A percentile compares a stretch with the other conserved stretches of the same genome.
Evolutionary conservation across 768 basidiomycete genomes (phyloP).

Genomic region (Lactarius tabidus): DNA sequence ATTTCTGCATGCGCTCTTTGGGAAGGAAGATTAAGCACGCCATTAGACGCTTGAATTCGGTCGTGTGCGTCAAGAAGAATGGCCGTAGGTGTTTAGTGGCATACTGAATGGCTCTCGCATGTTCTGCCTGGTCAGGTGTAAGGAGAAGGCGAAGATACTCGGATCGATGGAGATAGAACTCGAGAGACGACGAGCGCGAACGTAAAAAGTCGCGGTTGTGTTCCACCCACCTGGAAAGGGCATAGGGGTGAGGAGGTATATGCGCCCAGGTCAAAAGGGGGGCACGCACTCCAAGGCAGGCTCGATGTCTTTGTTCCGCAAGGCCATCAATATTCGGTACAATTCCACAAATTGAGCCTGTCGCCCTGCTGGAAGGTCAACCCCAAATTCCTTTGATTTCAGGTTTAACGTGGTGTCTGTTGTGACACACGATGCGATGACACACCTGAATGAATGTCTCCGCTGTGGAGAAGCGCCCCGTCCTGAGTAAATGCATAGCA

Average conservation of each 20-base stretch:
- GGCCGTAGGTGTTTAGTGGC: conserved; percentile 60
- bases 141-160: conserved; percentile 81
- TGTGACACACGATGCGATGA: conserved; percentile 14
- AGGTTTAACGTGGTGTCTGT: conserved; percentile 10
- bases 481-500: conserved; percentile 73
- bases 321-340: conserved; percentile 64
- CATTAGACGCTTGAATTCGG: conserved; percentile 68
- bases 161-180: conserved; percentile 87
- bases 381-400: conserved; percentile 55
- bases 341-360: conserved; percentile 61
- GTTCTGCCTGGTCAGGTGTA: conserved; percentile 54
- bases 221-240: conserved; percentile 66
- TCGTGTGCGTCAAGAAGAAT: conserved; percentile 57
- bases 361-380: conserved; percentile 49
- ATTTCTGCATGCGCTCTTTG: conserved; percentile 54
- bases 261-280: conserved; percentile 6
- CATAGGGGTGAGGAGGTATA: conserved; percentile 1
- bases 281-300: conserved; percentile 72
- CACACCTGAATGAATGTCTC: conserved; percentile 69
- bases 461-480: conserved; percentile 75
- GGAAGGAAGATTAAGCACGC: conserved; percentile 70
- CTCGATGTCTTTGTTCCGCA: conserved; percentile 60
- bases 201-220: conserved; percentile 62
- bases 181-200: conserved; percentile 71
- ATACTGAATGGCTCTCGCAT: conserved; percentile 64